Evolutionary conservation across 2,329 filamentous ascomycete species (phyloP).

Genomic region (Rutstroemia sp.): DNA sequence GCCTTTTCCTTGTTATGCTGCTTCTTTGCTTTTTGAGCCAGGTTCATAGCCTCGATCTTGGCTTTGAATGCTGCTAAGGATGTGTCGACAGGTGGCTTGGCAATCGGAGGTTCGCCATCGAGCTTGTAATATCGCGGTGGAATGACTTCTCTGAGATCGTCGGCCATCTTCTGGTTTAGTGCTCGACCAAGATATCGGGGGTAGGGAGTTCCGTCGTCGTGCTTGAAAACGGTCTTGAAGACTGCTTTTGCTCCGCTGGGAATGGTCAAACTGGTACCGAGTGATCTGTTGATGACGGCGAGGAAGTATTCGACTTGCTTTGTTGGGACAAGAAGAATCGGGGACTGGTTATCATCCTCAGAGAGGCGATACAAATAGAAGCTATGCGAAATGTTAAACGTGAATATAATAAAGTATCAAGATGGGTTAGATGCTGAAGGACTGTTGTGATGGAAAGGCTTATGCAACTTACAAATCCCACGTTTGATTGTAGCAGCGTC

Average conservation of each 20-base stretch:
- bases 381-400: constrained; percentile 33
- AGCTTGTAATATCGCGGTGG: constrained; percentile 25
- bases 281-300: constrained; percentile 52
- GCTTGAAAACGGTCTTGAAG: constrained; percentile 58
- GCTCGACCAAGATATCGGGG: constrained; percentile 62
- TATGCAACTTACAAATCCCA: constrained; percentile 69
- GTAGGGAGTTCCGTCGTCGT: constrained; percentile 47
- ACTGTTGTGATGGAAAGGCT: not conserved
- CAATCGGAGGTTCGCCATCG: constrained; percentile 21
- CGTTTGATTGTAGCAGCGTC: constrained; percentile 47
- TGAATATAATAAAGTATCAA: not conserved
- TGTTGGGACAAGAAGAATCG: constrained; percentile 61
- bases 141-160: constrained; percentile 24
- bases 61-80: constrained; percentile 42
- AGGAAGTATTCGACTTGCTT: constrained; percentile 60
- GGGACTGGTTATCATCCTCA: constrained; percentile 37
- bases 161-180: constrained; percentile 32
- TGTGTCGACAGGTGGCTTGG: constrained; percentile 28
- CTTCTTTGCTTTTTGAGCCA: constrained; percentile 40
- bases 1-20: constrained; percentile 40
- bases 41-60: constrained; percentile 45
- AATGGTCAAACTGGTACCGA: constrained; percentile 48
- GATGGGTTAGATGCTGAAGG: not conserved
- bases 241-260: constrained; percentile 44
- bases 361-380: constrained; percentile 58